Conservation (phyloP, 2,329 filamentous ascomycete genomes). For the Colletotrichum echinochloae region DNA sequence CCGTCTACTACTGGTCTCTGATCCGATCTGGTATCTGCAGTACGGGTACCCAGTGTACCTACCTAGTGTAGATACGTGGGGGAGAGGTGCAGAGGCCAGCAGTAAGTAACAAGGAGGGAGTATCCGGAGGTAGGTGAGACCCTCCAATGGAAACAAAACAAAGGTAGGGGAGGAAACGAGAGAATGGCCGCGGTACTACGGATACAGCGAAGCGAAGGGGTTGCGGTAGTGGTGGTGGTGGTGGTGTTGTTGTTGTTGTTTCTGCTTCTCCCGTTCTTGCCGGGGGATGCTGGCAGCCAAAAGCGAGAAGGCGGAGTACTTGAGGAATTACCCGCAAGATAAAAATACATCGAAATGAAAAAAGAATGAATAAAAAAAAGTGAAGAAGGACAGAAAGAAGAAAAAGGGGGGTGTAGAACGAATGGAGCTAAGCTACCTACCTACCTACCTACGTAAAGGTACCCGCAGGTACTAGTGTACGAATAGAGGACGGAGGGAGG, state of each 20-base stretch:
- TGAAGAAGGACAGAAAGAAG: background rate
- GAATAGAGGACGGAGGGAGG: background rate
- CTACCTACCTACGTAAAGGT: too few relatives aligned
- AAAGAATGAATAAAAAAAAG: background rate
- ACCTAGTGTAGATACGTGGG: conserved; percentile 14
- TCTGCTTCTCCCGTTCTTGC: conserved; percentile 10
- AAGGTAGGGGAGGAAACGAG: conserved; percentile 31
- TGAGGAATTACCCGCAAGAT: background rate
- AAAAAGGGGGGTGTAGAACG: conserved; percentile 9
- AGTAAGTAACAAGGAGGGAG: background rate
- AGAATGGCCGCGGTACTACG: conserved; percentile 20
- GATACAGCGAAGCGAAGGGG: conserved; percentile 36
- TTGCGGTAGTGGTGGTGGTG: conserved; percentile 25
- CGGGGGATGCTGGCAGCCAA: conserved; percentile 22
- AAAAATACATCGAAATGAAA: background rate
- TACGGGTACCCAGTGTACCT: background rate
- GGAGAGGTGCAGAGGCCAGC: background rate
- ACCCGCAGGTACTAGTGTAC: background rate
- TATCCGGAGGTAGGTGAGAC: conserved; percentile 11
- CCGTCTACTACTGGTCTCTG: conserved; percentile 8
- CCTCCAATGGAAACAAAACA: conserved; percentile 25
- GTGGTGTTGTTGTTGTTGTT: background rate
- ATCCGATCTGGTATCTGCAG: conserved; percentile 26
- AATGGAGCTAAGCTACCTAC: conserved; percentile 21
- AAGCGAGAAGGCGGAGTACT: conserved; percentile 10